Conservation (phyloP, 148 eudicot genomes). For the Arctostaphylos glauca region DNA sequence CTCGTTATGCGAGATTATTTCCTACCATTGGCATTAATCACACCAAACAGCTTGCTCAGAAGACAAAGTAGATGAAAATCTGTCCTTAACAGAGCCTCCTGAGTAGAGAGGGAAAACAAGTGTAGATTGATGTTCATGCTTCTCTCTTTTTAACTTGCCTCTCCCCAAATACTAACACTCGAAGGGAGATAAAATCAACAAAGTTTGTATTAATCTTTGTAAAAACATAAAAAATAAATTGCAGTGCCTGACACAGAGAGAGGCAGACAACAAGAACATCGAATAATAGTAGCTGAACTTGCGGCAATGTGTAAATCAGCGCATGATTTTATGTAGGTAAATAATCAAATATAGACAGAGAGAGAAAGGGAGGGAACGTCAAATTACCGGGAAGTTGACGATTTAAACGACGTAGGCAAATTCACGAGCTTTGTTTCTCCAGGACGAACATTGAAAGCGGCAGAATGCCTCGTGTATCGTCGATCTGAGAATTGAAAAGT, state of each 20-base stretch:
- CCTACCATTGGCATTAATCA: too few species aligned
- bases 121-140: too few species aligned
- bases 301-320: too few species aligned
- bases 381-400: conserved; percentile 17
- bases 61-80: too few species aligned
- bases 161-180: too few species aligned
- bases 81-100: too few species aligned
- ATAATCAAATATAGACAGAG: neutral
- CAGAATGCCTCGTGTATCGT: neutral
- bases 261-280: neutral
- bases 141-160: too few species aligned
- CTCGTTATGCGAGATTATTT: too few species aligned
- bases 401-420: neutral
- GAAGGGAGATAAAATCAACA: too few species aligned
- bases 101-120: too few species aligned
- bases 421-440: neutral
- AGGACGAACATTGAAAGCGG: neutral
- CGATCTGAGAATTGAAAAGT: neutral
- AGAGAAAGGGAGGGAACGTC: neutral
- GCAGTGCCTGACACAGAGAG: neutral
- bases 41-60: too few species aligned
- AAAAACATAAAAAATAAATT: neutral
- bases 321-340: neutral
- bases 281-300: neutral
- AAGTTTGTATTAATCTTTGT: too few species aligned